Evolutionary conservation across 2,329 filamentous ascomycete genomes (phyloP), one percentile per base, ranked within the genome.

Genomic region (Drechslerella stenobrocha): DNA sequence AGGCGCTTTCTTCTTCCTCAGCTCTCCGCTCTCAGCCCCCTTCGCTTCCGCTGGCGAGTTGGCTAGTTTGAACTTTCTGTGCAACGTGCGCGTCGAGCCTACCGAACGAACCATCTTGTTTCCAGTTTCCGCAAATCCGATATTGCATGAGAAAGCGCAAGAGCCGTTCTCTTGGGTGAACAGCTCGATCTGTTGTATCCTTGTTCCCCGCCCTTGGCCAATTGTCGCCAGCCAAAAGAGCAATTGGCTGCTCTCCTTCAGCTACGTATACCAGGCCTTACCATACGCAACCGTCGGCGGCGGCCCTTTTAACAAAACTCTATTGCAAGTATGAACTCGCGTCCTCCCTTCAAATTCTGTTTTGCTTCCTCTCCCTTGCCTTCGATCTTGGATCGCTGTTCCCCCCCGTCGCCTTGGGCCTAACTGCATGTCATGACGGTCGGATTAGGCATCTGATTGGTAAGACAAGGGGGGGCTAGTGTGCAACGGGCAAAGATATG

Each of bases 1-100:
- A 42, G 37, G 37, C 37, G 18, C 11, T 42, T 42, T 42, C 37
- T 18, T 42, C 32, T 51, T 37, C 40, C 48, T 51, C 44, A 53
- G 52, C 48, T 66, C 52, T 37, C 35, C 46, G 30, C 51, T 66
- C 52, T 66, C 60, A 66, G 60, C 60, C 60, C 60, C 57, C 13
- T 42, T 42, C 37, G 37, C 37, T 66, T 66, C 60, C 52, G 60
- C 47, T 66, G 56, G 60, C 37, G 13, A 20, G 37, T 18, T 18
- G 13, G 37, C 9, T 42, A 42, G 37, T 20, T 42, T 9, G 37
- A 42, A 13, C 37, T 42, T 45, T 53, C 44, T 26, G 44, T 47
- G 23, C 44, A 18, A 47, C 44, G 44, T 42, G 13, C 37, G 18
- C 9, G 6, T 3, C 13, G 13, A n/a, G 13, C 37, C n/a, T n/a